Evolutionary conservation across 495 filamentous ascomycete genomes (phyloP), one percentile per base, ranked within the genome.

Genomic region (Penicillium daleae): DNA sequence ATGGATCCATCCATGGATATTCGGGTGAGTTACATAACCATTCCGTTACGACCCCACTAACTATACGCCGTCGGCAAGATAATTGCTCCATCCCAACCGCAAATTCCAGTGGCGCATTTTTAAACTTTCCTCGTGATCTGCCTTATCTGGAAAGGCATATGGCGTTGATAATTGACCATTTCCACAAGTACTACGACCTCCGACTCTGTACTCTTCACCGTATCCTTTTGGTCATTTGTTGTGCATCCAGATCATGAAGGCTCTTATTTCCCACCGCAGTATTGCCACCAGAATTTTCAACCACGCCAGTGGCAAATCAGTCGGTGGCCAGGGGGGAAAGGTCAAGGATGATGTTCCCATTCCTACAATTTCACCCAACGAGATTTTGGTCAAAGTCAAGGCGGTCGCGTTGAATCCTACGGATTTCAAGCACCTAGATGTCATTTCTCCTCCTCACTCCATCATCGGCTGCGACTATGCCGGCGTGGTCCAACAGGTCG

Each of bases 401-500:
- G 44, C 44, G 19, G 77, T 83, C 42, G 82, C 80, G 2, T 64
- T 85, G 31, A 86, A 86, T 54, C 83, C 83, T 9, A 83, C 76
- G 3, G 83, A 83, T 71, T 83, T 76, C 73, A 86, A 86, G 65
- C 73, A 78, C 40, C 64, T 84, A 22, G 78, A 81, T 53, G 13
- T 50, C 6, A 21, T 68, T 26, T 61, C 62, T 17, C 61, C 66
- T 10, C 57, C 29, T 1, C 70, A 71, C 24, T 59, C 68, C 33
- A 76, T 80, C 27, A 73, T 78, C n/a, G 85, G 85, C 63, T 81
- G 82, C 64, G 84, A 86, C 63, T 84, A 76, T 69, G 71, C 82
- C 3, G 85, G 85, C 33, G 67, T 73, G 0, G 78, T 87, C 35
- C 77, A 76, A 33, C 66, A 74, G 49, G 74, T 86, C 44, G 62